A percentile compares a stretch with the other conserved stretches of the same genome.
Conservation (phyloP, 768 basidiomycete genomes). For the Amanita polypyramis region DNA sequence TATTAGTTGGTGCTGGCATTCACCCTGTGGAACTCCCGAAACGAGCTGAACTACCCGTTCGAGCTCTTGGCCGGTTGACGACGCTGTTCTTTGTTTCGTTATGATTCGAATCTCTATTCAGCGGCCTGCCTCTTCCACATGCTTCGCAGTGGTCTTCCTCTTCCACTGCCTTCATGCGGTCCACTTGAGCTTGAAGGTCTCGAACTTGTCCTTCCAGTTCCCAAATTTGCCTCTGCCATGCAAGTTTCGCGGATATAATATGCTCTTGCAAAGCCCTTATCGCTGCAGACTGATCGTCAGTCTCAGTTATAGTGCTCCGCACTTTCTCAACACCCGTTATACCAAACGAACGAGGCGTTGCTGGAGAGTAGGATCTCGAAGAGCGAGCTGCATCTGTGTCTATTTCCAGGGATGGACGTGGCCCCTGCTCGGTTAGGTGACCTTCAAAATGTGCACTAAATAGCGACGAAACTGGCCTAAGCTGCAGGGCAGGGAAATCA, state of each 20-base stretch:
- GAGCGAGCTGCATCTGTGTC: slow-evolving; percentile 46
- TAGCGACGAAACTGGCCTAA: slow-evolving; percentile 67
- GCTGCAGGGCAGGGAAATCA: slow-evolving; percentile 55
- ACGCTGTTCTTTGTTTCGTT: slow-evolving; percentile 24
- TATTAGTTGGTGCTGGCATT: not conserved
- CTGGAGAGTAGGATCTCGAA: slow-evolving; percentile 34
- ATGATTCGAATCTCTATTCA: not conserved
- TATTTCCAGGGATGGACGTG: slow-evolving; percentile 25
- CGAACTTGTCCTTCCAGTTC: slow-evolving; percentile 68
- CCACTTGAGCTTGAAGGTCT: slow-evolving; percentile 61
- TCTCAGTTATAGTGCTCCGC: slow-evolving; percentile 13
- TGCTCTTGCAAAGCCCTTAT: slow-evolving; percentile 53
- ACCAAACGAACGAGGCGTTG: slow-evolving; percentile 28
- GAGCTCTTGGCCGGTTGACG: slow-evolving; percentile 54
- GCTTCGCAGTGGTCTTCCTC: slow-evolving; percentile 39
- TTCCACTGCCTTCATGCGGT: slow-evolving; percentile 28
- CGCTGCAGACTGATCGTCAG: slow-evolving; percentile 25
- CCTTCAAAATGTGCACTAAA: slow-evolving; percentile 64
- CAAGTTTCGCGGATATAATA: slow-evolving; percentile 41
- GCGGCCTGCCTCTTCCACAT: slow-evolving; percentile 44
- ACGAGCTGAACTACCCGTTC: slow-evolving; percentile 54
- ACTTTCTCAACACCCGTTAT: slow-evolving; percentile 15
- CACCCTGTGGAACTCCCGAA: slow-evolving; percentile 45
- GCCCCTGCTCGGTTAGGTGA: slow-evolving; percentile 26
- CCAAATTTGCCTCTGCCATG: slow-evolving; percentile 66